Evolutionary conservation across 1,139 yeast species (phyloP).

Genomic region (Yamadazyma spencermartinsiae): DNA sequence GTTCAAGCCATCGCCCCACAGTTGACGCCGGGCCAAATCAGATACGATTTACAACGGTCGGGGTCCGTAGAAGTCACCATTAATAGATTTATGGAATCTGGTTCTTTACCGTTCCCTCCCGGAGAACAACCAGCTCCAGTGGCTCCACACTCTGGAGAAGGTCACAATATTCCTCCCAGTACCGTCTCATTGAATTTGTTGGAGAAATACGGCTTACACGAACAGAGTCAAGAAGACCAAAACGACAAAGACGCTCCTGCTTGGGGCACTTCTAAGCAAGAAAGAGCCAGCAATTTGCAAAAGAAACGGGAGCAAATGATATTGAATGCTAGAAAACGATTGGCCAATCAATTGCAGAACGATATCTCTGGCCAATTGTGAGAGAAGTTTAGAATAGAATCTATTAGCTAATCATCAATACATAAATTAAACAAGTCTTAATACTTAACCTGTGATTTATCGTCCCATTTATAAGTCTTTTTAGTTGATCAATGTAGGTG

Average conservation of each 20-base stretch:
- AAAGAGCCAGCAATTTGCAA: constrained; percentile 20
- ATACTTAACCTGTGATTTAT: too few relatives aligned
- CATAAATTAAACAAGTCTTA: too few relatives aligned
- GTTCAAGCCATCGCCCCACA: constrained; percentile 84
- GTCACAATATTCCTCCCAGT: constrained; percentile 15
- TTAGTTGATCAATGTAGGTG: constrained; percentile 41
- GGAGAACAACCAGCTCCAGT: constrained; percentile 22
- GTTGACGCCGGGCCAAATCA: constrained; percentile 68
- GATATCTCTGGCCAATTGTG: constrained; percentile 13
- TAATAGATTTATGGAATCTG: constrained; percentile 64
- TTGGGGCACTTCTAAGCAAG: constrained; percentile 23
- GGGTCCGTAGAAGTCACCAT: constrained; percentile 84
- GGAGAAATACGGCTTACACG: constrained; percentile 35
- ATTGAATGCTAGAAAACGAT: constrained; percentile 42
- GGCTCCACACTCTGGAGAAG: constrained; percentile 11
- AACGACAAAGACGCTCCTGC: constrained; percentile 7
- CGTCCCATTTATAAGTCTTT: too few relatives aligned
- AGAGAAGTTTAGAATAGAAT: too few relatives aligned
- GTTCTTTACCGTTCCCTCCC: constrained; percentile 70
- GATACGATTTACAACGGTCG: constrained; percentile 59
- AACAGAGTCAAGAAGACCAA: constrained; percentile 6
- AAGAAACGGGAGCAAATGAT: constrained; percentile 46
- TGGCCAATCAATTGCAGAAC: constrained; percentile 37
- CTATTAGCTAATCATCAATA: too few relatives aligned
- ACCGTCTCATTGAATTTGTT: constrained; percentile 30